Conservation (phyloP, 495 filamentous ascomycete genomes). For the Penicillium tannophilum region DNA sequence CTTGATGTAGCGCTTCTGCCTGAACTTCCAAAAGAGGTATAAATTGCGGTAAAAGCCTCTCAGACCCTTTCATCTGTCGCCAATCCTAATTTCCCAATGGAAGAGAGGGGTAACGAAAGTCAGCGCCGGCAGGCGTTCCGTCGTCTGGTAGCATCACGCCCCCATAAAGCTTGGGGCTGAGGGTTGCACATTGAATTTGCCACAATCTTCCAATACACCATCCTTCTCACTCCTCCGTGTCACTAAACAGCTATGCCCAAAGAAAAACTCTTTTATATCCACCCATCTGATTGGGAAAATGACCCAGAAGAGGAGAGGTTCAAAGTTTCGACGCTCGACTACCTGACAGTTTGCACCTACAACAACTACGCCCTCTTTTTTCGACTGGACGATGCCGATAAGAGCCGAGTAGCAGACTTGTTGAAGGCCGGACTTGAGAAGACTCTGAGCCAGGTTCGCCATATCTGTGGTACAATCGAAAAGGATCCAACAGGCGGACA, state of each 20-base stretch:
- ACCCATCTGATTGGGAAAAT: constrained; percentile 23
- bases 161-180: too few species aligned
- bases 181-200: too few species aligned
- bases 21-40: too few species aligned
- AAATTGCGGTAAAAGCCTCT: too few species aligned
- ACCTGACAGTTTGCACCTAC: constrained; percentile 21
- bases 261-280: constrained; percentile 11
- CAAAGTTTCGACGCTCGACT: constrained; percentile 26
- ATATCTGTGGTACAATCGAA: constrained; percentile 48
- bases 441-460: constrained; percentile 43
- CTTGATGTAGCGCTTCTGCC: too few species aligned
- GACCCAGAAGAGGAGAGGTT: constrained; percentile 27
- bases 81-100: too few species aligned
- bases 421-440: constrained; percentile 38
- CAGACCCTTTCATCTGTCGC: too few species aligned
- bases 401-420: constrained; percentile 23
- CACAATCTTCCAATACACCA: too few species aligned
- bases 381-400: constrained; percentile 35
- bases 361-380: constrained; percentile 43
- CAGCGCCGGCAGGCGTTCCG: too few species aligned
- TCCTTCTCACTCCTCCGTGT: background rate
- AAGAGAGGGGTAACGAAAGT: too few species aligned
- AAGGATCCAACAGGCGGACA: constrained; percentile 35
- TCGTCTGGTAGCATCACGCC: too few species aligned
- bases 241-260: constrained; percentile 9